Base-by-base conservation (phyloP, 106 monocot species). In the Xerophyta viscosa region DNA sequence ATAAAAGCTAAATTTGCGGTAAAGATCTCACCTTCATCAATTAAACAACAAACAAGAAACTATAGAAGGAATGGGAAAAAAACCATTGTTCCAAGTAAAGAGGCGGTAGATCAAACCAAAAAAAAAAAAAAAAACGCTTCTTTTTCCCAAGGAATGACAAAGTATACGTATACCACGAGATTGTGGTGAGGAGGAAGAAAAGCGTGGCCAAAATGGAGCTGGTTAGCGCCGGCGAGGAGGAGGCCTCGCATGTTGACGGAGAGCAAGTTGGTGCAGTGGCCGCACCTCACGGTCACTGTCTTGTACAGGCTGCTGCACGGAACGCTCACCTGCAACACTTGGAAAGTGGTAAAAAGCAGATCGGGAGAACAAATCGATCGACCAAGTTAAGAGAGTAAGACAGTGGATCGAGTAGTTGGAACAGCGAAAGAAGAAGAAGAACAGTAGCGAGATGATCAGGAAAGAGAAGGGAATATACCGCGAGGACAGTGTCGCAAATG, bases 281-380 rank as follows among this genome's bases (percentile, higher is more conserved):
- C 93, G 42, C 93, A 94, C 54, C 88, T 66, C 49, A 94, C 93
- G 0, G 93, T 88, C 57, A 94, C 93, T 20, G 84, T 94, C 80
- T 94, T 83, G 77, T 81, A 83, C 57, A 84, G n/a, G n/a, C n/a
- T n/a, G n/a, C n/a, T n/a, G n/a, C n/a, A n/a, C n/a, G n/a, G n/a
- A n/a, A n/a, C n/a, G n/a, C n/a, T n/a, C n/a, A n/a, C n/a, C n/a
- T n/a, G n/a, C n/a, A n/a, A n/a, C n/a, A n/a, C n/a, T n/a, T 7
- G 93, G 93, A 22, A 94, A 87, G 60, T 94, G 67, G 39, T 31
- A 46, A 44, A 19, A 63, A 48, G 47, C 8, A n/a, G 4, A 43
- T 0, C 27, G 1, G 13, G 14, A 62, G n/a, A 27, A 15, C 6
- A 15, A 29, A 27, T 29, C 21, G 29, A 27, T 41, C 21, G 58